These are phyloP conservation scores for Cladosporium sp. DNA, from an alignment of 2,329 filamentous ascomycete genomes.

Conservation along the genomic window DNA sequence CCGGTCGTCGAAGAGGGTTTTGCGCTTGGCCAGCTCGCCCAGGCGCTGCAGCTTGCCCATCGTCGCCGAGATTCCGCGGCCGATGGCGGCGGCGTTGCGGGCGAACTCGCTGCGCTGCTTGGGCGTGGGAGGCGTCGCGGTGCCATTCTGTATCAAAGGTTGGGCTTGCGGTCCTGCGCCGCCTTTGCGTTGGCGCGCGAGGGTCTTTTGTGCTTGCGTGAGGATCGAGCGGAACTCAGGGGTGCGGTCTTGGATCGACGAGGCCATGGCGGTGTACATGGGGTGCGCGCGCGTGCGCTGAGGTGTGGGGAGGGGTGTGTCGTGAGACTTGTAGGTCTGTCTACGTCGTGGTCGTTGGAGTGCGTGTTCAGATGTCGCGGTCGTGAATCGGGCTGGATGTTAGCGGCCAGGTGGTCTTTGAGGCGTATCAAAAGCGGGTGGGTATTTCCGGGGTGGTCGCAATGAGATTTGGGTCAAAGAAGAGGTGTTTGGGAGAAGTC, in stretches of 20 bases:
- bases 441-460: too few relatives aligned
- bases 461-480: too few relatives aligned
- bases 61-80: constrained; percentile 82
- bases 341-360: too few relatives aligned
- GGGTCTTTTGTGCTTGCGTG: constrained; percentile 64
- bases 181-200: constrained; percentile 68
- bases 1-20: constrained; percentile 94
- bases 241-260: constrained; percentile 93
- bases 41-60: constrained; percentile 95
- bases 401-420: constrained; percentile 11
- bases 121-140: constrained; percentile 30
- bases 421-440: too few relatives aligned
- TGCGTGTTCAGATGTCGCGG: too few relatives aligned
- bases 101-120: constrained; percentile 80
- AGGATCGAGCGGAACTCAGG: constrained; percentile 92
- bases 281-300: constrained; percentile 12
- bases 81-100: constrained; percentile 84
- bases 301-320: too few relatives aligned
- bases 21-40: constrained; percentile 89
- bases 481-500: too few relatives aligned
- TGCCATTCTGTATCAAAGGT: constrained; percentile 65
- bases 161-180: constrained; percentile 69
- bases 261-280: constrained; percentile 43
- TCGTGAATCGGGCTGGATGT: background rate
- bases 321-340: too few relatives aligned